Percentiles rank a stretch among this genome's conserved stretches.
phyloP scores from a whole-genome alignment of 1,139 yeast species.

The Kodamaea arcana region DNA sequence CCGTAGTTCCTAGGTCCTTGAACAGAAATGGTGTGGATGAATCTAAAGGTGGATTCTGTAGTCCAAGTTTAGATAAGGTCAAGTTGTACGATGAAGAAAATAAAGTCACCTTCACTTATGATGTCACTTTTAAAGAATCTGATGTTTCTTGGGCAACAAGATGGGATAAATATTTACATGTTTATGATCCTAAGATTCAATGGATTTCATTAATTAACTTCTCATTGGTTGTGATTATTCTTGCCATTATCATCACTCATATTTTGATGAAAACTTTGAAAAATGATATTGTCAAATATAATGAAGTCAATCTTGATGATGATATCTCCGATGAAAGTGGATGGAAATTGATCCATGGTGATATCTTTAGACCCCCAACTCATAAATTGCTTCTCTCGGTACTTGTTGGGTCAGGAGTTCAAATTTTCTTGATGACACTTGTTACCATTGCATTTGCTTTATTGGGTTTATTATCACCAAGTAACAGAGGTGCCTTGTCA shows the following conservation, averaged over 20 bases:
- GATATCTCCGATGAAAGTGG: constrained; percentile 93
- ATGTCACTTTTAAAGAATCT: constrained; percentile 61
- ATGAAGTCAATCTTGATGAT: constrained; percentile 81
- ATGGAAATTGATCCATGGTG: constrained; percentile 96
- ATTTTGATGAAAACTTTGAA: constrained; percentile 76
- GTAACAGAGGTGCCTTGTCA: constrained; percentile 89
- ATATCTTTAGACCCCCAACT: constrained; percentile 84
- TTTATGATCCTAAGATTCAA: constrained; percentile 87
- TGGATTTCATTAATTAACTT: constrained; percentile 92
- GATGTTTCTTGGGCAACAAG: constrained; percentile 93
- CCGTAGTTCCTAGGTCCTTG: constrained; percentile 67
- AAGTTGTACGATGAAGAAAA: constrained; percentile 28
- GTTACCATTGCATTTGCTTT: constrained; percentile 79
- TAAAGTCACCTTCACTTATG: constrained; percentile 35
- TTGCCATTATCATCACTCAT: constrained; percentile 77
- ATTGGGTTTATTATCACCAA: constrained; percentile 86
- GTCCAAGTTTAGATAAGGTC: constrained; percentile 26
- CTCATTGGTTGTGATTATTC: constrained; percentile 70
- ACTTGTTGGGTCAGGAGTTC: constrained; percentile 84
- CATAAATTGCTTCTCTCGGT: constrained; percentile 70
- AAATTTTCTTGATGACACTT: constrained; percentile 71
- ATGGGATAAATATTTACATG: constrained; percentile 96
- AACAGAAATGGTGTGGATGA: constrained; percentile 35
- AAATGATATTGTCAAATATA: constrained; percentile 83
- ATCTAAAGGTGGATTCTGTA: constrained; percentile 32